These are phyloP conservation scores for Dipteronia dyeriana DNA, from an alignment of 345 rosid species.

Conservation along the genomic window DNA sequence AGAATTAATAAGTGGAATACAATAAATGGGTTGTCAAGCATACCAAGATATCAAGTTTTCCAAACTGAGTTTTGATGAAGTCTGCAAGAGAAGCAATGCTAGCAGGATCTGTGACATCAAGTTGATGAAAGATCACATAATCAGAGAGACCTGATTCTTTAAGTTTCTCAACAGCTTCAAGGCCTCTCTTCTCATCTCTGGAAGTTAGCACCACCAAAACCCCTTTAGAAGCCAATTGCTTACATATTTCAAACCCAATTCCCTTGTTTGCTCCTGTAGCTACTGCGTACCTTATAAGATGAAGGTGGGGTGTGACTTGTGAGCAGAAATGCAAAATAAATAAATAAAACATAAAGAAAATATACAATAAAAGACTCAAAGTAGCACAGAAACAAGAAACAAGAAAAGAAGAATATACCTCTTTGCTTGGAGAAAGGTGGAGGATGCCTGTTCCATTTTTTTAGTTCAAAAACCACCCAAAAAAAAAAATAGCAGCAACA, in stretches of 20 bases:
- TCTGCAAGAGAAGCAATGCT: constrained; percentile 29
- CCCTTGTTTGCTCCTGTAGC: constrained; percentile 46
- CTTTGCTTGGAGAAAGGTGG: constrained; percentile 7
- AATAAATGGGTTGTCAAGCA: neutral
- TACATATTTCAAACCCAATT: constrained; percentile 39
- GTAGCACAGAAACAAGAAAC: neutral
- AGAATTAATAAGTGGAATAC: too few relatives aligned
- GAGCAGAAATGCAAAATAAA: neutral
- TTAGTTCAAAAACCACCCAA: too few relatives aligned
- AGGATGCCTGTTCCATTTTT: constrained; percentile 21
- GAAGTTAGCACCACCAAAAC: constrained; percentile 27
- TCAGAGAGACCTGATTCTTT: constrained; percentile 19
- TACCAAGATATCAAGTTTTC: constrained; percentile 32
- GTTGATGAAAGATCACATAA: constrained; percentile 27
- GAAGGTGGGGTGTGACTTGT: neutral
- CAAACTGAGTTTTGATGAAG: constrained; percentile 21
- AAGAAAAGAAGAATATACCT: constrained; percentile 15
- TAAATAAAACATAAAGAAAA: neutral
- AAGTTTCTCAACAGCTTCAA: constrained; percentile 24
- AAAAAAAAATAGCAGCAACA: too few relatives aligned
- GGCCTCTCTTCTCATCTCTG: constrained; percentile 32
- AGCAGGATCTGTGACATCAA: constrained; percentile 21
- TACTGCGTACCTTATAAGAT: constrained; percentile 33
- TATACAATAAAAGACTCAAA: neutral
- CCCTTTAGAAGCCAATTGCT: constrained; percentile 24